Base-by-base conservation (phyloP, 106 monocot species). In the Dactylorhiza incarnata region DNA sequence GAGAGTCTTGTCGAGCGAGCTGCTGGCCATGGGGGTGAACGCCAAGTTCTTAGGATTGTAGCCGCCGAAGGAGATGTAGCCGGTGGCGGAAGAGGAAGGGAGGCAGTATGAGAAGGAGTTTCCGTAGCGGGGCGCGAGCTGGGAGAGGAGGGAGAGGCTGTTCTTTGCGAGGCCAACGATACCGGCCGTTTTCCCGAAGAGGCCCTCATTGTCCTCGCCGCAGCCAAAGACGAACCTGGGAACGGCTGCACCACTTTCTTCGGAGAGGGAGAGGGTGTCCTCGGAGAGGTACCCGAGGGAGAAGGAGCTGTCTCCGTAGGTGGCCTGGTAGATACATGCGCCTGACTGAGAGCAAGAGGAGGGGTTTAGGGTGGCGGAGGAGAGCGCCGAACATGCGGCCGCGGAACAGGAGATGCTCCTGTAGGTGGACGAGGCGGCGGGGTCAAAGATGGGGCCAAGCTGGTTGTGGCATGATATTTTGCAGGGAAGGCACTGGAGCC, bases 401-500 rank as follows among this genome's bases (percentile, higher is more conserved):
- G 82, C 24, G 13, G 92, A 79, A 82, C 96, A 96, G 5, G 81
- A 11, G 73, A 91, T 56, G 45, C 79, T 6, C 1, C 48, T 49
- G 82, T 91, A 96, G 11, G 89, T 75, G 76, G 25, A 23, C 17
- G 96, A 96, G 7, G 84, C 19, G 26, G 88, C 47, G 1, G 96
- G 96, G 77, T 93, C 45, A 85, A 93, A 96, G 50, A 93, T 16
- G 22, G 90, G 45, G 71, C 88, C 93, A 2, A 73, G 50, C 74
- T 95, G 95, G 1, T 49, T 49, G 78, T 86, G 82, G 45, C 85
- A 87, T 9, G 82, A 81, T 67, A 91, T 48, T 19, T 45, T 24
- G 87, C 96, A 97, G 5, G 96, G 96, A 9, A 55, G 76, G 86
- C 96, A 97, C 76, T 97, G 96, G 62, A 97, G 79, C 96, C 96